Evolutionary conservation across 768 basidiomycete genomes (phyloP), one percentile per base, ranked within the genome.

Genomic region (Punctularia strigosozonata): DNA sequence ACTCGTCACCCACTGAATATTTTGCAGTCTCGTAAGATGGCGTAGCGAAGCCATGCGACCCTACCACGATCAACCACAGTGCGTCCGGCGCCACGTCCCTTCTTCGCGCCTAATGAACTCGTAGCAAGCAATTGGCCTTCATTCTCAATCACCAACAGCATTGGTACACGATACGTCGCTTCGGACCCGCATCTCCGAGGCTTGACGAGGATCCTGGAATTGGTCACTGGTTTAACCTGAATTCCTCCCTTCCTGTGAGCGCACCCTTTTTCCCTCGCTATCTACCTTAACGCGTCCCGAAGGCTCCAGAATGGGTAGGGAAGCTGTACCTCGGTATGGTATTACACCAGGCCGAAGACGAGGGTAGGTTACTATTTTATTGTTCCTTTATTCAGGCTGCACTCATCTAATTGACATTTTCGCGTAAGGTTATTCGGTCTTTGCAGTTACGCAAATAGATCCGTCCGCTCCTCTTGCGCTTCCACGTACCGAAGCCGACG

Each of bases 161-260:
- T 50, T 95, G 91, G 91, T 86, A 85, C 52, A 81, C 88, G 6
- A 64, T 89, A 23, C 77, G 87, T 32, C 75, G 83, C 15, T 92
- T 92, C 51, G 87, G 86, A 15, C 54, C 50, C 38, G 64, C 70
- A 13, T 59, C 57, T 33, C 56, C 44, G 7, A 41, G 56, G 22
- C 46, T 60, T 20, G 58, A 61, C 24, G 43, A 56, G 21, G 71
- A 75, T 51, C 54, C 57, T 13, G 73, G 65, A 23, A 61, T 65
- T 37, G 78, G 74, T 10, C 77, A 86, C 54, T 91, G 88, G 88
- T 90, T 86, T 61, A 89, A 92, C 55, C 66, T 94, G 7, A 83
- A 92, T 52, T 91, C 89, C 6, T 79, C 71, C 46, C 61, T 80
- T n/a, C n/a, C n/a, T n/a, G n/a, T n/a, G n/a, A n/a, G n/a, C n/a